phyloP scores from a whole-genome alignment of 352 stramenopile species.

The Globisporangium okanoganense region DNA sequence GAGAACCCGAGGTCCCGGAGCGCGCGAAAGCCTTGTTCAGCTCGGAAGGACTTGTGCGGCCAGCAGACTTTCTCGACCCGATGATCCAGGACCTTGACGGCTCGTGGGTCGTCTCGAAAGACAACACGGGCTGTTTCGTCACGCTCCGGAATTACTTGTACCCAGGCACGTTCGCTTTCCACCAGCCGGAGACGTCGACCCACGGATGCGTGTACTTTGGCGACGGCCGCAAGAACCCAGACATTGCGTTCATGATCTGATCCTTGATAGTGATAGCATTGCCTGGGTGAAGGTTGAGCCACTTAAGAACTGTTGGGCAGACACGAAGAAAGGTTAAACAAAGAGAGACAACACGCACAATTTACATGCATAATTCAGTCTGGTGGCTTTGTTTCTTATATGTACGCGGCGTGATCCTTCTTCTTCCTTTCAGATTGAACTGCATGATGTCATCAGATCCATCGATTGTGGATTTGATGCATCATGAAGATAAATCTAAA shows the following conservation, averaged over 20 bases:
- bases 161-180: conserved; percentile 62
- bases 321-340: not conserved
- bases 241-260: conserved; percentile 76
- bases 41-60: conserved; percentile 53
- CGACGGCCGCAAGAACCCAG: conserved; percentile 67
- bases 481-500: conserved; percentile 1
- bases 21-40: conserved; percentile 49
- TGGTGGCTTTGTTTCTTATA: not conserved
- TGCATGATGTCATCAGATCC: conserved; percentile 1
- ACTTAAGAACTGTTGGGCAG: not conserved
- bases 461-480: conserved; percentile 1
- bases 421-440: not conserved
- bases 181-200: conserved; percentile 42
- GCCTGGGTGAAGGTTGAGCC: not conserved
- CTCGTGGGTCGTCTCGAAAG: conserved; percentile 51
- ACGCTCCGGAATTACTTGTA: conserved; percentile 66
- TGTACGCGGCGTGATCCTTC: not conserved
- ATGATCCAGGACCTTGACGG: conserved; percentile 66
- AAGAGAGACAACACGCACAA: not conserved
- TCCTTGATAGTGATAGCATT: not conserved
- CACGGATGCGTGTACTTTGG: conserved; percentile 78
- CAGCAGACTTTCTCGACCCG: conserved; percentile 66
- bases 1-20: conserved; percentile 57
- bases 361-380: not conserved
- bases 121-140: conserved; percentile 59